Percentiles rank a stretch among this genome's conserved stretches.
Conservation (phyloP, 345 rosid genomes). For the Sisymbrium altissimum region DNA sequence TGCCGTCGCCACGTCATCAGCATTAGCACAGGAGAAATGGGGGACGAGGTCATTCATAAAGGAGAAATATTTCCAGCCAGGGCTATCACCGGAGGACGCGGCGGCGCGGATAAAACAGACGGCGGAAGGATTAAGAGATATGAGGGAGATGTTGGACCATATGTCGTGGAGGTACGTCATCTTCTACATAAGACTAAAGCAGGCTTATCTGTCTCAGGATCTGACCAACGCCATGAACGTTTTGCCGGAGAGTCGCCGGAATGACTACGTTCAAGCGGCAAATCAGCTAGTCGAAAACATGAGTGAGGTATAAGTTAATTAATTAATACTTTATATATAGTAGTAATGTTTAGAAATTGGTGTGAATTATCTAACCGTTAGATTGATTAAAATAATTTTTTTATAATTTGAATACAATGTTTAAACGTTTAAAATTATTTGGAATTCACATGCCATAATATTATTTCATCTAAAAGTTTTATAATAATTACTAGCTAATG, state of each 20-base stretch:
- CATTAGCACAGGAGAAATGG: conserved; percentile 70
- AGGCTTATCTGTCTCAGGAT: conserved; percentile 75
- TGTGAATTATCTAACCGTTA: not conserved
- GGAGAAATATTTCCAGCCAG: conserved; percentile 70
- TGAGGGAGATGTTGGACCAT: conserved; percentile 78
- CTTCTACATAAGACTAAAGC: conserved; percentile 70
- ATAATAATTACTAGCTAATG: not conserved
- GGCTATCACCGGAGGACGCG: conserved; percentile 75
- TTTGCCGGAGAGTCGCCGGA: conserved; percentile 52
- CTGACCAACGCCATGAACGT: conserved; percentile 61
- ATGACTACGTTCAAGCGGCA: conserved; percentile 63
- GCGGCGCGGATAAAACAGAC: conserved; percentile 84
- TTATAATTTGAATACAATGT: not conserved
- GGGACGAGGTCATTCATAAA: conserved; percentile 65
- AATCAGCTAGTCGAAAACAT: conserved; percentile 73
- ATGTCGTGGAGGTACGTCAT: conserved; percentile 95
- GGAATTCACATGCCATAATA: not conserved
- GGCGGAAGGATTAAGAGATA: conserved; percentile 71
- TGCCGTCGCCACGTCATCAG: conserved; percentile 22
- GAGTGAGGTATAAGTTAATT: conserved; percentile 49
- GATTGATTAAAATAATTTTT: not conserved
- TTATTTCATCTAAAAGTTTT: not conserved
- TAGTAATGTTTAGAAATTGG: not conserved
- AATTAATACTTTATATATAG: not conserved
- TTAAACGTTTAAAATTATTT: not conserved